Evolutionary conservation across 176 grass and related monocot genomes (phyloP), one percentile per base, ranked within the genome.

Genomic region (Juncus effusus): DNA sequence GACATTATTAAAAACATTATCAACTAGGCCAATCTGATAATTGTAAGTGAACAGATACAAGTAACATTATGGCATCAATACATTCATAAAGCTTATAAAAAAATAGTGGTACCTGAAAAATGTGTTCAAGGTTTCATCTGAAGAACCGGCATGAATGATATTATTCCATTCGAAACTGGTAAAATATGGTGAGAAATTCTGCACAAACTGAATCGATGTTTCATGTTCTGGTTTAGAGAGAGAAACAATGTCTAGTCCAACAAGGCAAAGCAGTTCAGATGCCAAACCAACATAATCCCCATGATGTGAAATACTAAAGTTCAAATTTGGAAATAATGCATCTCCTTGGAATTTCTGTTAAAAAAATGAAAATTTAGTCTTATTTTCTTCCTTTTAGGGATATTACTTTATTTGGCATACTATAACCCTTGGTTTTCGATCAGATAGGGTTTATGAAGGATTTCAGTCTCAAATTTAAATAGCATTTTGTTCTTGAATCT

Each of bases 221-320:
- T 76, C 74, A 52, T 56, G 60, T 38, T 75, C 64, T 35, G 85
- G 92, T 47, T 83, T 77, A 15, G 66, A 67, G 64, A 86, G 37
- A 6, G 61, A 81, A 13, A 88, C 87, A 55, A 96, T 88, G 54
- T 91, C 92, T 2, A 96, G 74, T 59, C 92, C 92, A 70, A 96
- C 74, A 64, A 91, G 74, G 63, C 85, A 86, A 3, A 78, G 3
- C 0, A 77, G 76, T 44, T 91, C 92, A 5, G 81, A 96, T 72
- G 87, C 85, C 65, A 97, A 76, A 38, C 93, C 88, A 6, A 89
- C 93, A 10, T 84, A 97, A 55, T 80, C 75, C 16, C 93, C 93
- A 79, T 92, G 93, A 69, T 92, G 85, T 8, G 88, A 97, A 8
- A 77, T 47, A 63, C 74, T 92, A 60, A 89, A 97, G 64, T 92